Evolutionary conservation across 495 filamentous ascomycete genomes (phyloP).

Genomic region (Xylaria longipes): DNA sequence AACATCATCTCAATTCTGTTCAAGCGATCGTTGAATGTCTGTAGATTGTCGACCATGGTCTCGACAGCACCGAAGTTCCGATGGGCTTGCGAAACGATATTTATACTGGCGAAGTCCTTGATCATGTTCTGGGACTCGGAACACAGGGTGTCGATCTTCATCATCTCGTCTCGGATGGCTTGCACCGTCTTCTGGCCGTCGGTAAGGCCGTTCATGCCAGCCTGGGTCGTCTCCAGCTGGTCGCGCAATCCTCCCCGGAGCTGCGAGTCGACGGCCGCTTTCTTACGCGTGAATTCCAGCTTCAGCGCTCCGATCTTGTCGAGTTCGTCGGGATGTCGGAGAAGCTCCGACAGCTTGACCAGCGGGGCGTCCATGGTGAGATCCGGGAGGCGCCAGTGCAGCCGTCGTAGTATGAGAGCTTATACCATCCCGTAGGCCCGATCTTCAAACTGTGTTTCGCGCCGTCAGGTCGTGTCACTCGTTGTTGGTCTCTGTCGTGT

Average conservation of each 20-base stretch:
- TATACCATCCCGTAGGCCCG: constrained; percentile 39
- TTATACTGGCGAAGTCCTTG: constrained; percentile 95
- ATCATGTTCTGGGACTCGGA: constrained; percentile 96
- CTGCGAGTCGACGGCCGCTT: constrained; percentile 85
- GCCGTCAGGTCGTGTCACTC: background rate
- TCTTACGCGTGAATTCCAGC: constrained; percentile 93
- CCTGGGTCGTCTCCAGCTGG: constrained; percentile 90
- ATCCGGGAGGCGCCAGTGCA: constrained; percentile 34
- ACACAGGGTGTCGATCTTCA: constrained; percentile 97
- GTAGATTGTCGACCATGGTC: constrained; percentile 87
- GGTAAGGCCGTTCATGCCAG: constrained; percentile 82
- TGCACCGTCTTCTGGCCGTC: constrained; percentile 88
- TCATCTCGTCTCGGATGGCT: constrained; percentile 94
- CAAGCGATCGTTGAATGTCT: constrained; percentile 80
- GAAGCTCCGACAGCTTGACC: constrained; percentile 75
- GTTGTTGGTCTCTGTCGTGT: background rate
- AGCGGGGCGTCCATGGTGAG: constrained; percentile 60
- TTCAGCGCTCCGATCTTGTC: constrained; percentile 93
- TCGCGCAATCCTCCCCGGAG: constrained; percentile 85
- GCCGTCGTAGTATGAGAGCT: constrained; percentile 30
- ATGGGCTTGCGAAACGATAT: constrained; percentile 89
- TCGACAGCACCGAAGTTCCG: constrained; percentile 91
- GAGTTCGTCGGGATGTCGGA: constrained; percentile 80
- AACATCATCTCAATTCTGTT: constrained; percentile 76
- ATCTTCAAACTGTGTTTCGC: background rate